phyloP scores from a whole-genome alignment of 306 rosid species.

The Hippophae rhamnoides region DNA sequence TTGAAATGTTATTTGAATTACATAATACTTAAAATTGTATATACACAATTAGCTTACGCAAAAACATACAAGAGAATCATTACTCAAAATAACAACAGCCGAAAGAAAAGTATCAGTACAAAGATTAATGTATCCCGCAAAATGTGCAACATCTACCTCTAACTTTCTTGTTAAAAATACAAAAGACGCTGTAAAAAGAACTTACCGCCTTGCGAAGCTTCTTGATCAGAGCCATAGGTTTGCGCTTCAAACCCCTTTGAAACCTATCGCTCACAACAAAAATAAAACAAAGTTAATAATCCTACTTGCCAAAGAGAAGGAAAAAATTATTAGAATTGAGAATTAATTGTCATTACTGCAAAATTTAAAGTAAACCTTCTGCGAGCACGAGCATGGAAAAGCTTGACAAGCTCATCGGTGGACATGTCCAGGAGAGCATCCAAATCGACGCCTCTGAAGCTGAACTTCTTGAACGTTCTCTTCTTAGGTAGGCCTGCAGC shows the following conservation, averaged over 20 bases:
- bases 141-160: background rate
- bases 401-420: conserved; percentile 79
- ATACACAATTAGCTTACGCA: no score
- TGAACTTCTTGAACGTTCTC: conserved; percentile 88
- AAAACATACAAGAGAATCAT: no score
- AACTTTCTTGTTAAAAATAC: background rate
- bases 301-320: background rate
- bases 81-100: no score
- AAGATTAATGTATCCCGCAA: background rate
- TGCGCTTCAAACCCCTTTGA: conserved; percentile 81
- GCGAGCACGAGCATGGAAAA: conserved; percentile 76
- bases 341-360: background rate
- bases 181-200: background rate
- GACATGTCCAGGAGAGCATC: conserved; percentile 92
- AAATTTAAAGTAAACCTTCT: conserved; percentile 38
- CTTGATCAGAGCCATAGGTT: conserved; percentile 94
- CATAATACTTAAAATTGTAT: no score
- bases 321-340: background rate
- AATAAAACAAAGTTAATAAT: background rate
- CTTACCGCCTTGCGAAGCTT: conserved; percentile 90
- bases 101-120: no score
- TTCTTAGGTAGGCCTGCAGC: conserved; percentile 62
- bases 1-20: no score
- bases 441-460: conserved; percentile 79
- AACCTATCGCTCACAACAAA: conserved; percentile 31